Percentiles rank a stretch among this genome's conserved stretches.
These are phyloP conservation scores for Penicillium sp. DNA, from an alignment of 2,329 filamentous ascomycete species.

Conservation along the genomic window DNA sequence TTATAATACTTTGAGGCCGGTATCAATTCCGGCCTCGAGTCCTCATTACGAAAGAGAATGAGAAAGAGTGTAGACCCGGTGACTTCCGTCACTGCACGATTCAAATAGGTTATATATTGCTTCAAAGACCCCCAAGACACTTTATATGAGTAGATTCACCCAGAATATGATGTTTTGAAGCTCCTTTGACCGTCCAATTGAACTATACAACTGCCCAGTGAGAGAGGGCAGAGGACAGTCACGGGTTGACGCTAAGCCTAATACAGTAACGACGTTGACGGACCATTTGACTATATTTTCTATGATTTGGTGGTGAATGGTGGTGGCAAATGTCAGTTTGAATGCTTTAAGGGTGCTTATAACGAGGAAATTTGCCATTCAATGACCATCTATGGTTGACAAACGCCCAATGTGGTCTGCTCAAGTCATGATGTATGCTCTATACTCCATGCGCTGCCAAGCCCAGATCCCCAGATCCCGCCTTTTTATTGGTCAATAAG, in stretches of 20 bases:
- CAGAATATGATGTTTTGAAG: conserved; percentile 9
- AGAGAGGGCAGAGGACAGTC: conserved; percentile 29
- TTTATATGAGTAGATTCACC: not conserved
- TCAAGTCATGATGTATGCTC: conserved; percentile 17
- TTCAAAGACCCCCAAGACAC: not conserved
- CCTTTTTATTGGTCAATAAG: conserved; percentile 25
- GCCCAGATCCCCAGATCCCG: conserved; percentile 4
- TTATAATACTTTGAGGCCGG: conserved; percentile 48
- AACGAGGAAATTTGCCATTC: not conserved
- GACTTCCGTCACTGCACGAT: conserved; percentile 17
- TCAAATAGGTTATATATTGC: conserved; percentile 1
- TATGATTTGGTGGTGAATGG: not conserved
- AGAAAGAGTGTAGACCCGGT: conserved; percentile 27
- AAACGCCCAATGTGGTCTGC: conserved; percentile 6
- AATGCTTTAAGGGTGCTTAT: not conserved
- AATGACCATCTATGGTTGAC: not conserved
- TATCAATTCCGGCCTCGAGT: conserved; percentile 48
- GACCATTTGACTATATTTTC: not conserved
- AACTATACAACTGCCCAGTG: conserved; percentile 31
- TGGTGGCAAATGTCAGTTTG: not conserved
- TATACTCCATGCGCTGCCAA: conserved; percentile 27
- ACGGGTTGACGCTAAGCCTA: conserved; percentile 31
- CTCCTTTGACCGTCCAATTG: conserved; percentile 16
- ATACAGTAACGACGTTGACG: conserved; percentile 13
- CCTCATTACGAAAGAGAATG: conserved; percentile 40